Evolutionary conservation across 306 rosid species (phyloP).

Genomic region (Lotus japonicus): DNA sequence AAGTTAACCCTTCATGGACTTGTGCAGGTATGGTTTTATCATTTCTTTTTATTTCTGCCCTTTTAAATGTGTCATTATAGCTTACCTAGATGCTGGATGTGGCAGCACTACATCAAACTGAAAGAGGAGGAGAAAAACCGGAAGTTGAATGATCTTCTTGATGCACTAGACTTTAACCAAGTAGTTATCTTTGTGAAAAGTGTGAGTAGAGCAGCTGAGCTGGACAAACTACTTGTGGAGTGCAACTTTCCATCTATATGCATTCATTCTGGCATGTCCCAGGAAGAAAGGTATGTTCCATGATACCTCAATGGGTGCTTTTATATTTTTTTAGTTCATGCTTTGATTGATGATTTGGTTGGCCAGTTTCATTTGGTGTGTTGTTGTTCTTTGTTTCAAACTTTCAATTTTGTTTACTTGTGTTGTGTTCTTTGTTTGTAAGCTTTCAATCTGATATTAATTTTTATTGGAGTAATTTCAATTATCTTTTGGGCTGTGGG

Average conservation of each 20-base stretch:
- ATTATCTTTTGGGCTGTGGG: too few species aligned
- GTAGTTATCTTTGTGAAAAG: slow-evolving; percentile 97
- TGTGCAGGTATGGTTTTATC: slow-evolving; percentile 58
- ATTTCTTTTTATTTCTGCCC: background rate
- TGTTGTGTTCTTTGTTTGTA: background rate
- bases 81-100: slow-evolving; percentile 23
- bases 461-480: too few species aligned
- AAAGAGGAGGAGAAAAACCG: slow-evolving; percentile 94
- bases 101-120: slow-evolving; percentile 98
- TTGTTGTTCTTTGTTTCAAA: background rate
- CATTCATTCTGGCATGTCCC: slow-evolving; percentile 97
- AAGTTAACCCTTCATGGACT: slow-evolving; percentile 97
- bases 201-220: slow-evolving; percentile 95
- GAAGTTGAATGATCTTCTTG: slow-evolving; percentile 95
- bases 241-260: slow-evolving; percentile 98
- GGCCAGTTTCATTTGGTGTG: background rate
- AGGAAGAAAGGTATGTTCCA: slow-evolving; percentile 82
- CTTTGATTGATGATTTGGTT: background rate
- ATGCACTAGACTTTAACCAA: slow-evolving; percentile 95
- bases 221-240: slow-evolving; percentile 91
- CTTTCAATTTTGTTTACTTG: background rate
- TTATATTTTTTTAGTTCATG: background rate
- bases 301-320: background rate
- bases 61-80: background rate
- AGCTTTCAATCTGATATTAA: too few species aligned